These are phyloP conservation scores for Acanthamoeba rhysodes DNA, from an alignment of 208 protist species.

Conservation along the genomic window DNA sequence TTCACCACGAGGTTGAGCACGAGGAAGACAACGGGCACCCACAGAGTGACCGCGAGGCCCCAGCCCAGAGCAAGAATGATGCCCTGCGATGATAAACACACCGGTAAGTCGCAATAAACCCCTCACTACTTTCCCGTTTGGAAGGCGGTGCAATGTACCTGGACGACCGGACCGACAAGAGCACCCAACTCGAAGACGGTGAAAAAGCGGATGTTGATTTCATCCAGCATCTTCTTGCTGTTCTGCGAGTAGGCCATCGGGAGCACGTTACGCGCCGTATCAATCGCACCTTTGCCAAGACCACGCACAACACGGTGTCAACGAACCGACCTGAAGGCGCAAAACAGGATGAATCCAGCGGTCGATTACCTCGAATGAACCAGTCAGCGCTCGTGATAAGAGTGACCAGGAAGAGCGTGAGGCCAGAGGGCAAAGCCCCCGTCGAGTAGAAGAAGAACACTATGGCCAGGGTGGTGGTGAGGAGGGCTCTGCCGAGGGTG, in stretches of 20 bases:
- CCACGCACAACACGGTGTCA: not conserved
- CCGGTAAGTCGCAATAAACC: too few species aligned
- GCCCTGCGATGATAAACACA: not conserved
- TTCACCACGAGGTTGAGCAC: slow-evolving; percentile 50
- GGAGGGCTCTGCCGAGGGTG: not conserved
- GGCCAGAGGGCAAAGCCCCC: not conserved
- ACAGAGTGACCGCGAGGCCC: slow-evolving; percentile 44
- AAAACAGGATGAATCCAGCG: too few species aligned
- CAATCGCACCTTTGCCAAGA: slow-evolving; percentile 1
- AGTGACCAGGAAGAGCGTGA: slow-evolving; percentile 34
- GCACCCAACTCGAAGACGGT: slow-evolving; percentile 66
- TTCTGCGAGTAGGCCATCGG: slow-evolving; percentile 72
- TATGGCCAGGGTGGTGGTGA: not conserved
- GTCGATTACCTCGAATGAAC: slow-evolving; percentile 46
- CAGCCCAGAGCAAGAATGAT: slow-evolving; percentile 47
- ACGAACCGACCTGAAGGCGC: too few species aligned
- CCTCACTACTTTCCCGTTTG: too few species aligned
- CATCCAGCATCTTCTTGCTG: slow-evolving; percentile 53
- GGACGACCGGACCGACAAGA: slow-evolving; percentile 55
- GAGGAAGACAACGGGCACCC: slow-evolving; percentile 53
- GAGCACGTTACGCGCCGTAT: slow-evolving; percentile 57
- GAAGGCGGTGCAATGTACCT: not conserved
- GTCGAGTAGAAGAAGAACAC: not conserved
- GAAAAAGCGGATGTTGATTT: slow-evolving; percentile 74
- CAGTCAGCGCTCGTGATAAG: slow-evolving; percentile 41